These are phyloP conservation scores for Marchantia paleacea DNA, from an alignment of 225 moss, liverwort and hornwort genomes.

Conservation along the genomic window DNA sequence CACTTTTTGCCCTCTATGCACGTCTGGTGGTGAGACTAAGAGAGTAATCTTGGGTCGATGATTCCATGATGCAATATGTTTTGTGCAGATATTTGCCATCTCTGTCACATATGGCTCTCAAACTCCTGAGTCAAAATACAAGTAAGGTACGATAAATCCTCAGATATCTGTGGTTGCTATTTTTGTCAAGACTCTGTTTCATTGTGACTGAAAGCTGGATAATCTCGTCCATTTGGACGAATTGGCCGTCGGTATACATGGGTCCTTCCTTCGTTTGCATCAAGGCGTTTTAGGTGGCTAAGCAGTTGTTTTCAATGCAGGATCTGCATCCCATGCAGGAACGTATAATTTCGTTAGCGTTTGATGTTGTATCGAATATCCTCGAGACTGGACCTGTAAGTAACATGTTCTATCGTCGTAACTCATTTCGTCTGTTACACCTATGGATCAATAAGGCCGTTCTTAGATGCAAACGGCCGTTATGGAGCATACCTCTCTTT, in stretches of 20 bases:
- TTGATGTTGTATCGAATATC: constrained; percentile 85
- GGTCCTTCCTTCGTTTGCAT: neutral
- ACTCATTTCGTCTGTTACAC: neutral
- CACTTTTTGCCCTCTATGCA: too few species aligned
- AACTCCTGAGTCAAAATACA: constrained; percentile 59
- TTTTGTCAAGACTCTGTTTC: neutral
- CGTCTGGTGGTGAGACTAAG: too few species aligned
- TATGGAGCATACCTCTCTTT: neutral
- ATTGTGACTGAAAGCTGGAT: neutral
- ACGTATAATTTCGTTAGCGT: constrained; percentile 74
- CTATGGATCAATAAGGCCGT: neutral
- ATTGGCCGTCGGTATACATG: neutral
- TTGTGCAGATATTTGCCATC: constrained; percentile 66
- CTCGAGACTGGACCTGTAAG: constrained; percentile 96
- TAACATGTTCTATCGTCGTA: neutral
- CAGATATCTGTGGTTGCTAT: too few species aligned
- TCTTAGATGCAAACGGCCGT: neutral
- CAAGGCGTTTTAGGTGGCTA: neutral
- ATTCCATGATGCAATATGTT: neutral
- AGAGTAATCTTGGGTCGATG: too few species aligned
- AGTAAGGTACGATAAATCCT: constrained; percentile 44
- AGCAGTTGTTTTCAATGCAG: constrained; percentile 39
- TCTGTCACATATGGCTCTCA: constrained; percentile 69
- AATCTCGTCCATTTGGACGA: neutral
- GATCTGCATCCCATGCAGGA: constrained; percentile 92